Conservation (phyloP, 139 green algal species). For the Chara braunii region DNA sequence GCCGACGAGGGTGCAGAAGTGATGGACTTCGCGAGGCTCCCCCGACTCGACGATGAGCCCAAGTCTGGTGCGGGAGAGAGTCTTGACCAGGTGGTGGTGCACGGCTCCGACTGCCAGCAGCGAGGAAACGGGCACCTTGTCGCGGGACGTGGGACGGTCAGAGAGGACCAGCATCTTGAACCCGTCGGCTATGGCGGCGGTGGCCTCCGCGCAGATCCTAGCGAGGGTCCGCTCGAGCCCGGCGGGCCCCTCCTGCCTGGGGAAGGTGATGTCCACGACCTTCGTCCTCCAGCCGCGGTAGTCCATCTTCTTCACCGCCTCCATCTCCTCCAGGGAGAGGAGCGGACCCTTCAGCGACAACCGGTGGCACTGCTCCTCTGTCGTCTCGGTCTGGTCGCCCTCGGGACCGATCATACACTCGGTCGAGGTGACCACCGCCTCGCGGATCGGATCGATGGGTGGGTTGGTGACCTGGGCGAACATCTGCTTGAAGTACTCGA, state of each 20-base stretch:
- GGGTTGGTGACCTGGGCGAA: conserved; percentile 96
- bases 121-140: conserved; percentile 56
- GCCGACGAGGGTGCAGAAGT: conserved; percentile 79
- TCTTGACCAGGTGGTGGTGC: conserved; percentile 71
- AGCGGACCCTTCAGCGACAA: conserved; percentile 74
- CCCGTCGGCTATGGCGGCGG: conserved; percentile 61
- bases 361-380: conserved; percentile 55
- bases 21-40: conserved; percentile 68
- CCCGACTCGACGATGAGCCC: conserved; percentile 72
- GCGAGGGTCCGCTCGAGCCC: conserved; percentile 65
- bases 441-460: conserved; percentile 86
- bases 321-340: conserved; percentile 68
- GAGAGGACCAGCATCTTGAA: conserved; percentile 61
- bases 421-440: conserved; percentile 79
- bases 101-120: conserved; percentile 73
- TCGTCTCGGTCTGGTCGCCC: conserved; percentile 56
- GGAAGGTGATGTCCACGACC: conserved; percentile 80
- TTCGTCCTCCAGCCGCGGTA: conserved; percentile 40
- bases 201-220: conserved; percentile 59
- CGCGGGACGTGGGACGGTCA: conserved; percentile 48
- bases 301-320: conserved; percentile 46
- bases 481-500: conserved; percentile 93
- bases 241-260: conserved; percentile 52
- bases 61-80: conserved; percentile 53
- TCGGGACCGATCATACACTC: conserved; percentile 81